Percentiles rank a stretch among this genome's conserved stretches.
These are phyloP conservation scores for Diaporthe nobilis DNA, from an alignment of 2,329 filamentous ascomycete genomes.

Conservation along the genomic window DNA sequence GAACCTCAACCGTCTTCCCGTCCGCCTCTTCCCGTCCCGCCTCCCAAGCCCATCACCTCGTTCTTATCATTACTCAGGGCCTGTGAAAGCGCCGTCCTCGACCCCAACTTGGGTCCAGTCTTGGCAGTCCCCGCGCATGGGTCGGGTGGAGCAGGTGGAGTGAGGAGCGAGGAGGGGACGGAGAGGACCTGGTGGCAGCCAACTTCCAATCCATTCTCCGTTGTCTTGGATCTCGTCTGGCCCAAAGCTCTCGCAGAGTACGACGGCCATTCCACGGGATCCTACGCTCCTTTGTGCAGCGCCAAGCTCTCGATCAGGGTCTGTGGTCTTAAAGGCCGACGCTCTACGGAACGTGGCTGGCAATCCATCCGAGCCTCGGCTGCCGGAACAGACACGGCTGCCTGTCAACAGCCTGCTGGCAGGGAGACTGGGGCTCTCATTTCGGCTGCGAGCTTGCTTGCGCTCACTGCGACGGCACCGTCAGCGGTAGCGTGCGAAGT, in stretches of 20 bases:
- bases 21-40: conserved; percentile 12
- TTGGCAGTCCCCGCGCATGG: neutral
- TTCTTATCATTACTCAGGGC: neutral
- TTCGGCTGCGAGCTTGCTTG: conserved; percentile 26
- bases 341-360: conserved; percentile 17
- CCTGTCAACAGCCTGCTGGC: conserved; percentile 16
- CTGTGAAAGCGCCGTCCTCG: neutral
- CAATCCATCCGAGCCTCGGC: conserved; percentile 12
- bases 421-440: conserved; percentile 22
- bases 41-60: neutral
- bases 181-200: conserved; percentile 5
- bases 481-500: conserved; percentile 4
- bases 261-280: conserved; percentile 8
- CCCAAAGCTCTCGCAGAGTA: neutral
- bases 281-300: conserved; percentile 12
- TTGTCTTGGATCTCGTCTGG: conserved; percentile 3
- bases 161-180: neutral
- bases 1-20: conserved; percentile 4
- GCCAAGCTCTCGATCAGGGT: conserved; percentile 12
- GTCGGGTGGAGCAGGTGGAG: neutral
- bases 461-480: neutral
- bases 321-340: conserved; percentile 9
- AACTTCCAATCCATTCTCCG: neutral
- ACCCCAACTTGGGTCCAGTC: conserved; percentile 13
- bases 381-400: conserved; percentile 22